These are phyloP conservation scores for Calonectria pteridis DNA, from an alignment of 2,329 filamentous ascomycete genomes.

Conservation along the genomic window DNA sequence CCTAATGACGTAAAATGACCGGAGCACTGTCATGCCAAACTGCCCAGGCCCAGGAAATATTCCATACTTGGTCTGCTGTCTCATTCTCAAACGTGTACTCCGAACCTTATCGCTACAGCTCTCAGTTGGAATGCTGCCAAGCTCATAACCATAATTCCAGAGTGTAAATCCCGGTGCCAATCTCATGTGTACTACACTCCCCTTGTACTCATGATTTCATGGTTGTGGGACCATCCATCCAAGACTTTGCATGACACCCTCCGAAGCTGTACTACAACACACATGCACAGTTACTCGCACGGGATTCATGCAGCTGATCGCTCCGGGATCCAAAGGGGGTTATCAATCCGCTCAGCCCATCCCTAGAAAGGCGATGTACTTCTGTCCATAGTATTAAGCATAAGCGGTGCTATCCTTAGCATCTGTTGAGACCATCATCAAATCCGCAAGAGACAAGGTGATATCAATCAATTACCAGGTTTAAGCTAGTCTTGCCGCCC, in stretches of 20 bases:
- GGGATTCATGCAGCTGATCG: background rate
- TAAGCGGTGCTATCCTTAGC: background rate
- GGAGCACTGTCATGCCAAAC: background rate
- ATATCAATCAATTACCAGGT: conserved; percentile 17
- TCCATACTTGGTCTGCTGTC: background rate
- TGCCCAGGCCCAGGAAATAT: background rate
- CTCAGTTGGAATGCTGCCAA: background rate
- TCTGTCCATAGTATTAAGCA: background rate
- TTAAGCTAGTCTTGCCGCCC: conserved; percentile 13
- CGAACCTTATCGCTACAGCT: background rate
- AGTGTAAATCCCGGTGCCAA: background rate
- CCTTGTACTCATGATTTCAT: background rate
- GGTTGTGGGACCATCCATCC: background rate
- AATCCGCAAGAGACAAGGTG: background rate
- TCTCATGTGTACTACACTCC: background rate
- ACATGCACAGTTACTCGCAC: background rate
- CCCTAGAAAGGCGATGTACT: background rate
- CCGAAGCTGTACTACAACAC: background rate
- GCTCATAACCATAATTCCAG: background rate
- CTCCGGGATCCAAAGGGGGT: background rate
- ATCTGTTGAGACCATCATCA: background rate
- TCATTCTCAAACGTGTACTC: background rate
- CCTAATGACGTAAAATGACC: background rate
- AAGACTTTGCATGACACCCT: background rate
- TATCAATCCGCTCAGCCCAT: background rate